phyloP scores from a whole-genome alignment of 305 asterid genomes.

The Fraxinus paxiana region DNA sequence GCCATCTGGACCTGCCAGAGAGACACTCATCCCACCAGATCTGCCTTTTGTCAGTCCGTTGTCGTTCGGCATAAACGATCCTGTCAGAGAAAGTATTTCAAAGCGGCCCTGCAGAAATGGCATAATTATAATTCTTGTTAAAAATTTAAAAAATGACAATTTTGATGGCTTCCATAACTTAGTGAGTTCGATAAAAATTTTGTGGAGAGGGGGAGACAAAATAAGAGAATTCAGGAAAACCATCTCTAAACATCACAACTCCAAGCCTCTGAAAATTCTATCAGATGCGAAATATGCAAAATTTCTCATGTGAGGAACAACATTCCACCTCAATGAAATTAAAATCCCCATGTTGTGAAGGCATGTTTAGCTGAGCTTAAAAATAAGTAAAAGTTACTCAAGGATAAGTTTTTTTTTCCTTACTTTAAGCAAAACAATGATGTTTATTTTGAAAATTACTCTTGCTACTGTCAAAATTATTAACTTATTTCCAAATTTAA shows the following conservation, averaged over 20 bases:
- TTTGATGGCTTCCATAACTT: background rate
- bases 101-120: constrained; percentile 65
- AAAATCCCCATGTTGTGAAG: background rate
- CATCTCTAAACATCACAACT: background rate
- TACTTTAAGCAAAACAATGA: background rate
- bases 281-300: background rate
- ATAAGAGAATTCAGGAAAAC: background rate
- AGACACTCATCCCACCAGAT: constrained; percentile 90
- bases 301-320: background rate
- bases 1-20: constrained; percentile 89
- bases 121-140: background rate
- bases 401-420: background rate
- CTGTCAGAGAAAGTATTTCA: constrained; percentile 76
- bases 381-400: background rate
- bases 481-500: background rate
- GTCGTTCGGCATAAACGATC: constrained; percentile 76
- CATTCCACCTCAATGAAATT: background rate
- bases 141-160: background rate
- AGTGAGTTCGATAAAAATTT: background rate
- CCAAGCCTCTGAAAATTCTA: background rate
- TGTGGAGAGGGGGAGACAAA: background rate
- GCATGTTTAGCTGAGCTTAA: background rate
- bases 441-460: background rate
- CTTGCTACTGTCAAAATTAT: background rate
- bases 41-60: constrained; percentile 71